These are phyloP conservation scores for Penicillium ucsense DNA, from an alignment of 495 filamentous ascomycete species.

Conservation along the genomic window DNA sequence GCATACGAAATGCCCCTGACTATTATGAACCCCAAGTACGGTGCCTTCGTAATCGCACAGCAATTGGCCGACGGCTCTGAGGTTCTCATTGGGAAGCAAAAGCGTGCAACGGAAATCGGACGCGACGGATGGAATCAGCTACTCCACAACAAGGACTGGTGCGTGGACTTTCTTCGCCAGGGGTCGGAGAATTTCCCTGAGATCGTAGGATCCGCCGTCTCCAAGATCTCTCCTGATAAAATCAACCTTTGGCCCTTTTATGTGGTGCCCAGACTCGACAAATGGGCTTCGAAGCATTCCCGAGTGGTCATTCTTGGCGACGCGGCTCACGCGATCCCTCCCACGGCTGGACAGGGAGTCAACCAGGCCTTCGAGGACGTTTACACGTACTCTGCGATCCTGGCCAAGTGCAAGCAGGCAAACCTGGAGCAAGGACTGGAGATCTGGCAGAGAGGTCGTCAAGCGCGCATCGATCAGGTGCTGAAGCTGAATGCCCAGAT, in stretches of 20 bases:
- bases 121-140: slow-evolving; percentile 27
- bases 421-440: slow-evolving; percentile 8
- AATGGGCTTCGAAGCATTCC: slow-evolving; percentile 23
- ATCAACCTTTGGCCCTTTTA: slow-evolving; percentile 36
- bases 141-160: slow-evolving; percentile 23
- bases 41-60: slow-evolving; percentile 38
- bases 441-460: slow-evolving; percentile 22
- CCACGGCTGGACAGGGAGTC: slow-evolving; percentile 34
- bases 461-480: slow-evolving; percentile 21
- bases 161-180: slow-evolving; percentile 20
- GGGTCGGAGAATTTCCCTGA: slow-evolving; percentile 22
- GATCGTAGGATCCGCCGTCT: slow-evolving; percentile 25
- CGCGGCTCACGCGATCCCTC: slow-evolving; percentile 41
- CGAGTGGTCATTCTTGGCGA: slow-evolving; percentile 35
- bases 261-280: slow-evolving; percentile 25
- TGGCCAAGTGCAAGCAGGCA: background rate
- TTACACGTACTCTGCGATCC: slow-evolving; percentile 16
- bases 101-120: slow-evolving; percentile 18
- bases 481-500: slow-evolving; percentile 22
- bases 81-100: slow-evolving; percentile 33
- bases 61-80: slow-evolving; percentile 36
- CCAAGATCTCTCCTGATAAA: slow-evolving; percentile 14
- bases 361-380: slow-evolving; percentile 36
- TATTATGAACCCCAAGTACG: slow-evolving; percentile 27
- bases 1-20: slow-evolving; percentile 32